Percentiles rank a stretch among this genome's conserved stretches.
phyloP scores from a whole-genome alignment of 2,329 filamentous ascomycete genomes.

The Cryphonectria parasitica region DNA sequence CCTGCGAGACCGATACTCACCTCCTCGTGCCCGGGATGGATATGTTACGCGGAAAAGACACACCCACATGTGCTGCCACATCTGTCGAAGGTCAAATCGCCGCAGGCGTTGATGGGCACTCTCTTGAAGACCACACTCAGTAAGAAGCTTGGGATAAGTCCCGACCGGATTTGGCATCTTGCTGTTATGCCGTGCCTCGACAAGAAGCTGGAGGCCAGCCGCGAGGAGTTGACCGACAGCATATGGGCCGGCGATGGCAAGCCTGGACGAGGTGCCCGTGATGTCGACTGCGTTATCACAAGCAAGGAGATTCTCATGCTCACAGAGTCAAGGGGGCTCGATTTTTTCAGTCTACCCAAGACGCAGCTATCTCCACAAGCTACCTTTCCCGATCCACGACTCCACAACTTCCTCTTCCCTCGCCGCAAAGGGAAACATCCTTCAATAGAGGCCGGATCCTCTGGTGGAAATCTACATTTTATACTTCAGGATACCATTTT shows the following conservation, averaged over 20 bases:
- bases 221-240: conserved; percentile 84
- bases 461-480: conserved; percentile 87
- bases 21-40: conserved; percentile 94
- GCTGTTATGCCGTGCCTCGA: conserved; percentile 99
- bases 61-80: conserved; percentile 92
- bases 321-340: conserved; percentile 76
- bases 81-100: conserved; percentile 88
- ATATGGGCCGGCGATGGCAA: conserved; percentile 65
- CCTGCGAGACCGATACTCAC: conserved; percentile 70
- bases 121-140: conserved; percentile 86
- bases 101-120: conserved; percentile 89
- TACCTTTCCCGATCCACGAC: conserved; percentile 72
- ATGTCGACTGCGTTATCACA: conserved; percentile 98
- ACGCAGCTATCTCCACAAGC: conserved; percentile 51
- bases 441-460: conserved; percentile 69
- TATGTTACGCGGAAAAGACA: conserved; percentile 98
- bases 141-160: conserved; percentile 69
- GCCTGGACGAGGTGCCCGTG: conserved; percentile 66
- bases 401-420: conserved; percentile 78
- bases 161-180: conserved; percentile 88
- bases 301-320: conserved; percentile 93
- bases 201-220: conserved; percentile 95
- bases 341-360: conserved; percentile 72
- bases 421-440: conserved; percentile 47
- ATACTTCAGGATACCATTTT: conserved; percentile 76